Evolutionary conservation across 1,284 basidiomycete genomes (phyloP), one percentile per base, ranked within the genome.

Genomic region (Cryptococcus sp.): DNA sequence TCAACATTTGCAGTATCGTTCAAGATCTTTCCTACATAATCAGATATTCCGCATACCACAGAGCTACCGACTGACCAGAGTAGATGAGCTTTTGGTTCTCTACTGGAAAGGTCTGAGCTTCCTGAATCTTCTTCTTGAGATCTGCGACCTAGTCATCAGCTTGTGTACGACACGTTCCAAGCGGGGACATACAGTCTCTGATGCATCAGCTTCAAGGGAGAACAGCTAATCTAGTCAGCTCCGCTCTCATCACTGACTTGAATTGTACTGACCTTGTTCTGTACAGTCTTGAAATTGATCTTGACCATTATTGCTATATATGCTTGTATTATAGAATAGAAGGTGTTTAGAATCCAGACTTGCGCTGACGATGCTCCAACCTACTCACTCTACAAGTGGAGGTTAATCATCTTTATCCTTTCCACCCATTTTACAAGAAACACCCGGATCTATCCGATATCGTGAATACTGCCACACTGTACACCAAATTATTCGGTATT

Each of bases 21-120:
- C 37, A 98, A 81, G 46, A 99, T 88, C 80, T 97, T 96, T 56
- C 94, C 94, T 92, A 67, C 23, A 23, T 28, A 4, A 28, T 28
- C 28, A 28, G 28, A 21, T 34, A 9, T 10, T 58, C 41, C 48
- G 53, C 9, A 28, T 24, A 36, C 25, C 31, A 28, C 21, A 39
- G 16, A 37, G 40, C 9, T 42, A 25, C 4, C 9, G 37, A 60
- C 70, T 54, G 54, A 90, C 91, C 91, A 46, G 91, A 85, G 76
- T 91, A 98, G 76, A 99, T 98, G 66, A 99, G 81, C 81, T 98
- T 99, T 78, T 97, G 92, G 32, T 85, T 72, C 74, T 92, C 87
- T 14, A 85, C 85, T 22, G 72, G 69, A 62, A 75, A 75, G 4
- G 63, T 62, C 67, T 97, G 90, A 7, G 78, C 73, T 45, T 83